These are phyloP conservation scores for Podaxis mareebaensis DNA, from an alignment of 768 basidiomycete species.

Conservation along the genomic window DNA sequence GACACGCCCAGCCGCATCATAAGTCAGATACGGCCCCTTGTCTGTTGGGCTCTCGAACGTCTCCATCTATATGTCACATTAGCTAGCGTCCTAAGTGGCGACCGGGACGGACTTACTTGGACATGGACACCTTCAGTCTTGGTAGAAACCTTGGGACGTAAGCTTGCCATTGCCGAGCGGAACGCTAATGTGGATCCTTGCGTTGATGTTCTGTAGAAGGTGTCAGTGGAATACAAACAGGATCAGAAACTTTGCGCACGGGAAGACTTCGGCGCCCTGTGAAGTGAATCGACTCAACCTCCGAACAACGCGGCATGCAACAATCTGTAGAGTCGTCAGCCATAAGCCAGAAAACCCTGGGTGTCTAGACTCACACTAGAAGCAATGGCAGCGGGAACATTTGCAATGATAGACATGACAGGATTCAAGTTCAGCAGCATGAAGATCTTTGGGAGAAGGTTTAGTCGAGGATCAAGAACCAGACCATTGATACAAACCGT, in stretches of 20 bases:
- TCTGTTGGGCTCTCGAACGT: conserved; percentile 54
- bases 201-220: conserved; percentile 33
- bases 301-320: conserved; percentile 60
- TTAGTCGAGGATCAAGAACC: neutral
- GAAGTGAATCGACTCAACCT: conserved; percentile 60
- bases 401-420: conserved; percentile 74
- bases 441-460: conserved; percentile 38
- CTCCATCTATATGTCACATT: conserved; percentile 52
- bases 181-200: conserved; percentile 63
- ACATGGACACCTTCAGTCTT: conserved; percentile 58
- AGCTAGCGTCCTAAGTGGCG: conserved; percentile 3
- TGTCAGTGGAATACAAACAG: neutral
- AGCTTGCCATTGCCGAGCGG: conserved; percentile 42
- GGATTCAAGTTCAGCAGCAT: conserved; percentile 70
- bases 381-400: conserved; percentile 70
- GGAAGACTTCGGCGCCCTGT: conserved; percentile 50
- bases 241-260: conserved; percentile 38
- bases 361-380: conserved; percentile 50
- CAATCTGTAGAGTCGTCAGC: conserved; percentile 47
- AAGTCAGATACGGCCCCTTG: conserved; percentile 43
- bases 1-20: conserved; percentile 57
- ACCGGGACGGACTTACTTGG: conserved; percentile 40
- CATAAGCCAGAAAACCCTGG: neutral
- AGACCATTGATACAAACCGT: conserved; percentile 44
- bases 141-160: conserved; percentile 34